A percentile compares a stretch with the other conserved stretches of the same genome.
phyloP scores from a whole-genome alignment of 2,329 filamentous ascomycete genomes.

The Phyllosticta capitalensis region DNA sequence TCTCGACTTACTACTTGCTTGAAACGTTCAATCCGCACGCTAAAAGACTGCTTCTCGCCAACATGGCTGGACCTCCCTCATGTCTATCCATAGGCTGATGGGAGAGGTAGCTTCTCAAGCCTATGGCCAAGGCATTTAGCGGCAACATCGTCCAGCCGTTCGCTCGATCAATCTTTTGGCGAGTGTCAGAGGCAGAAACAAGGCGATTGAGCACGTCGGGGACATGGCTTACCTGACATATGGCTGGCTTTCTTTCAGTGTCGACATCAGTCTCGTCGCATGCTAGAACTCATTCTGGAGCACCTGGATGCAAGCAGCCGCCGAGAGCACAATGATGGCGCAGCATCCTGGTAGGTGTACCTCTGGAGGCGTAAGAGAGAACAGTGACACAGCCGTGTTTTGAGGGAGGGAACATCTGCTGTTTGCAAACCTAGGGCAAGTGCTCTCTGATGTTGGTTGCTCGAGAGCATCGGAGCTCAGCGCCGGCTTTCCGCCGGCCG shows the following conservation, averaged over 20 bases:
- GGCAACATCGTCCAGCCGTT: background rate
- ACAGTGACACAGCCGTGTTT: background rate
- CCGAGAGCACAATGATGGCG: background rate
- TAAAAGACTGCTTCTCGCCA: background rate
- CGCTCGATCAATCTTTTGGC: background rate
- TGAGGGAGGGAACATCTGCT: background rate
- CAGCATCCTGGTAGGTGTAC: background rate
- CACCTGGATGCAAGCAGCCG: background rate
- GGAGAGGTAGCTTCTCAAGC: background rate
- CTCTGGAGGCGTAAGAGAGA: background rate
- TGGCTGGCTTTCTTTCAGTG: background rate
- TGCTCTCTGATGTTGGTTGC: background rate
- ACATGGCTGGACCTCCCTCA: background rate
- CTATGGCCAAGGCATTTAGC: background rate
- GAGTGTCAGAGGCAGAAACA: background rate
- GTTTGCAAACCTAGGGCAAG: background rate
- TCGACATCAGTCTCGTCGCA: background rate
- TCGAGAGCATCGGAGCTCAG: too few relatives aligned
- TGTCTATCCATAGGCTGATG: background rate
- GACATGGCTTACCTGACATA: background rate
- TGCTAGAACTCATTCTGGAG: background rate
- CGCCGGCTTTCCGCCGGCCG: constrained; percentile 2
- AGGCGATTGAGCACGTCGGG: background rate
- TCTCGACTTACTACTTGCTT: background rate
- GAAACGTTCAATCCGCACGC: background rate